Conservation (phyloP, 805 yeast genomes). For the Candida verbasci region DNA sequence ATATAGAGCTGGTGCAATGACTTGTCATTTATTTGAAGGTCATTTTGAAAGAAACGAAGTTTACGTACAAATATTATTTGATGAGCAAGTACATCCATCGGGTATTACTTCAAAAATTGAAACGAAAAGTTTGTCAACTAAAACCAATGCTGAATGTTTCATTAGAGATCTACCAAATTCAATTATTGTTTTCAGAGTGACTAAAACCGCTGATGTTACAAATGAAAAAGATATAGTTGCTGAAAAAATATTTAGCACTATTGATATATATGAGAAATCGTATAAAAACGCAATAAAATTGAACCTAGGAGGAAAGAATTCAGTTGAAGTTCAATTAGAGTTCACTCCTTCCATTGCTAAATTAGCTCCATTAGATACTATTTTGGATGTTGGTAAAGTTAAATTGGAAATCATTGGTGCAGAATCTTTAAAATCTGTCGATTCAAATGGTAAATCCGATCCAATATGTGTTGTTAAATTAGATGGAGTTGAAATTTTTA, state of each 20-base stretch:
- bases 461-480: slow-evolving; percentile 55
- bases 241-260: slow-evolving; percentile 47
- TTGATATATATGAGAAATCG: slow-evolving; percentile 50
- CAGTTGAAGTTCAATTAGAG: slow-evolving; percentile 48
- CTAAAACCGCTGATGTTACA: slow-evolving; percentile 47
- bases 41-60: slow-evolving; percentile 43
- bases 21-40: slow-evolving; percentile 51
- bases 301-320: slow-evolving; percentile 34
- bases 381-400: slow-evolving; percentile 64
- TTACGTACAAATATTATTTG: slow-evolving; percentile 57
- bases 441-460: slow-evolving; percentile 74
- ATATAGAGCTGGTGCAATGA: slow-evolving; percentile 60
- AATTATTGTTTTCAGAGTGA: slow-evolving; percentile 49
- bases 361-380: slow-evolving; percentile 55
- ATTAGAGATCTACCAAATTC: slow-evolving; percentile 70
- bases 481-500: slow-evolving; percentile 52
- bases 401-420: slow-evolving; percentile 56
- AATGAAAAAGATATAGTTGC: slow-evolving; percentile 45
- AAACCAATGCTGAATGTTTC: slow-evolving; percentile 55
- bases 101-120: slow-evolving; percentile 47
- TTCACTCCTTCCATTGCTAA: slow-evolving; percentile 55
- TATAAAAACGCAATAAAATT: slow-evolving; percentile 44
- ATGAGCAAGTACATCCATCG: slow-evolving; percentile 59
- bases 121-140: slow-evolving; percentile 38
- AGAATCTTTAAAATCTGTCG: slow-evolving; percentile 51